phyloP scores from a whole-genome alignment of 345 rosid species.

The Ricinus communis region DNA sequence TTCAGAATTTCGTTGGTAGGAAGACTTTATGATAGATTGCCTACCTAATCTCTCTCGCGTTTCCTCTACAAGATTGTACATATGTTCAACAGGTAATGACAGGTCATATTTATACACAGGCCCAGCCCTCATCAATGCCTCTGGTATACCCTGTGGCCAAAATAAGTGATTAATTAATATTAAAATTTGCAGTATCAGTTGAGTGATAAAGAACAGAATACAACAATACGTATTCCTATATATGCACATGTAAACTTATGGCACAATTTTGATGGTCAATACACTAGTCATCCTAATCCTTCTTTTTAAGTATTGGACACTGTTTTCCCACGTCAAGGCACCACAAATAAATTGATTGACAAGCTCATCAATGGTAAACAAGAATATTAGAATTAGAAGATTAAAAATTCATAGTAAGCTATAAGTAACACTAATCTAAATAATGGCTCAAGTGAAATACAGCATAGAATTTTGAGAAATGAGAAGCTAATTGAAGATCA shows the following conservation, averaged over 20 bases:
- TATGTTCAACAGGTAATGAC: constrained; percentile 80
- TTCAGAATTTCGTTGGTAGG: background rate
- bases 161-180: constrained; percentile 11
- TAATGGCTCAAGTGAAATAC: background rate
- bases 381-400: too few species aligned
- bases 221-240: background rate
- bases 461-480: background rate
- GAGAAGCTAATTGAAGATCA: background rate
- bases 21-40: constrained; percentile 6
- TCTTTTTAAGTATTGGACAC: background rate
- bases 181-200: background rate
- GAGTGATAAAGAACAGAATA: background rate
- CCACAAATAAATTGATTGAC: background rate
- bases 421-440: background rate
- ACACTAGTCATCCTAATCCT: background rate
- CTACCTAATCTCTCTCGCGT: constrained; percentile 76
- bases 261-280: background rate
- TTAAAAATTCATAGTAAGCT: background rate
- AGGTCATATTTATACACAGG: constrained; percentile 89
- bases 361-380: background rate
- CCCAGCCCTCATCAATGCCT: constrained; percentile 84
- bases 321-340: background rate
- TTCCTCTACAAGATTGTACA: constrained; percentile 79
- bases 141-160: constrained; percentile 69
- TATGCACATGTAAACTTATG: background rate